phyloP scores from a whole-genome alignment of 306 rosid species.

The Prinsepia uniflora region DNA sequence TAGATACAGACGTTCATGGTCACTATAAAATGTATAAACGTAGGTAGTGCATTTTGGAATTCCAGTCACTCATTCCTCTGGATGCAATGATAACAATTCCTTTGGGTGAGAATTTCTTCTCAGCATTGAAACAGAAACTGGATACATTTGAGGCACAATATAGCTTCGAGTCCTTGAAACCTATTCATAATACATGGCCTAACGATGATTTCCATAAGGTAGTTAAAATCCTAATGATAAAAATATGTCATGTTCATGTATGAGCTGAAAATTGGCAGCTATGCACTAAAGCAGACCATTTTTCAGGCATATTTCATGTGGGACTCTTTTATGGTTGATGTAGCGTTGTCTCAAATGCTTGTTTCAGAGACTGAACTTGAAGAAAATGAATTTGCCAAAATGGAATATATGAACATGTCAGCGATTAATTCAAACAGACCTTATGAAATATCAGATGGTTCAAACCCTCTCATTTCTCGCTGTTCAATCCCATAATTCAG shows the following conservation, averaged over 20 bases:
- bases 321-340: constrained; percentile 59
- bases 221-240: not conserved
- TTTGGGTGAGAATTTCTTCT: constrained; percentile 34
- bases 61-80: constrained; percentile 63
- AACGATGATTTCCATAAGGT: constrained; percentile 42
- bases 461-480: constrained; percentile 52
- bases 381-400: constrained; percentile 59
- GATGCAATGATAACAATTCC: constrained; percentile 68
- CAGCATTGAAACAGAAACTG: constrained; percentile 41
- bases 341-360: constrained; percentile 49
- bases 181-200: constrained; percentile 53
- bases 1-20: constrained; percentile 9
- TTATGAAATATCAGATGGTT: constrained; percentile 54
- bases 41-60: constrained; percentile 67
- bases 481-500: constrained; percentile 24
- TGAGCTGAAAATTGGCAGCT: not conserved
- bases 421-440: constrained; percentile 59
- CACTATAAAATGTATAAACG: not conserved
- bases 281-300: not conserved
- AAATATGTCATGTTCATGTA: not conserved
- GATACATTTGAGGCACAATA: constrained; percentile 52
- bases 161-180: constrained; percentile 55
- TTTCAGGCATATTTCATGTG: constrained; percentile 57
- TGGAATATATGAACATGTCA: constrained; percentile 58
- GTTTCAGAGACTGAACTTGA: constrained; percentile 28